These are phyloP conservation scores for Schizophyllum amplum DNA, from an alignment of 1,284 basidiomycete species.

Conservation along the genomic window DNA sequence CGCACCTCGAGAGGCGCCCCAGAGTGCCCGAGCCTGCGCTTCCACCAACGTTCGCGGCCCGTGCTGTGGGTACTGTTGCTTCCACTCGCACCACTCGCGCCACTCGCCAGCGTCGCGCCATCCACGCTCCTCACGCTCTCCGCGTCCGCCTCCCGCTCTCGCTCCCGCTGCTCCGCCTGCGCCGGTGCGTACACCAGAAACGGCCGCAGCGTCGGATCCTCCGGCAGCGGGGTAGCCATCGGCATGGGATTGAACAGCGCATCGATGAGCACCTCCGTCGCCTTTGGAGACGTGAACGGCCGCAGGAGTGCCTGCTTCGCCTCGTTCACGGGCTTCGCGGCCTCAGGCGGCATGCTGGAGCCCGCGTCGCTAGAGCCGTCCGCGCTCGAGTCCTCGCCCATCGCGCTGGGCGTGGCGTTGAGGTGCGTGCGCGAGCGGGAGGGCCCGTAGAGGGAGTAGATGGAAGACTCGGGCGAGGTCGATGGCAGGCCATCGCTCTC, in stretches of 20 bases:
- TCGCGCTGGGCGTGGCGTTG: slow-evolving; percentile 15
- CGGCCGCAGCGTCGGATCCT: background rate
- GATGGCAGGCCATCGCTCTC: slow-evolving; percentile 17
- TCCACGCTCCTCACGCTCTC: background rate
- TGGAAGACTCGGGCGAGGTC: slow-evolving; percentile 11
- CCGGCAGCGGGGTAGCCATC: slow-evolving; percentile 13
- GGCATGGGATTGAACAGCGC: slow-evolving; percentile 66
- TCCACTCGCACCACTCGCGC: background rate
- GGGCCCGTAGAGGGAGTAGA: slow-evolving; percentile 36
- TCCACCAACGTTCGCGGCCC: background rate
- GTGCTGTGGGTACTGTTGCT: background rate
- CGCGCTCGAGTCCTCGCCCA: background rate
- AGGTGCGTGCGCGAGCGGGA: slow-evolving; percentile 45
- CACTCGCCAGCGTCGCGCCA: background rate
- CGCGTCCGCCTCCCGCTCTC: background rate
- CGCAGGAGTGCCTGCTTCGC: background rate
- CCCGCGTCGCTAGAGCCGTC: background rate
- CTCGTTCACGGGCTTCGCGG: background rate
- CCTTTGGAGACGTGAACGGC: background rate
- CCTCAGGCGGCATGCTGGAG: background rate
- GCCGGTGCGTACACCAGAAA: background rate
- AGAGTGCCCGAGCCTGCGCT: background rate
- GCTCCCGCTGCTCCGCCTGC: background rate
- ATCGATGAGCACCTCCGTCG: slow-evolving; percentile 66
- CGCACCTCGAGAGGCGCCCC: background rate